Percentiles rank a stretch among this genome's conserved stretches.
Conservation (phyloP, 2,329 filamentous ascomycete species). For the Aspergillus chevalieri region DNA sequence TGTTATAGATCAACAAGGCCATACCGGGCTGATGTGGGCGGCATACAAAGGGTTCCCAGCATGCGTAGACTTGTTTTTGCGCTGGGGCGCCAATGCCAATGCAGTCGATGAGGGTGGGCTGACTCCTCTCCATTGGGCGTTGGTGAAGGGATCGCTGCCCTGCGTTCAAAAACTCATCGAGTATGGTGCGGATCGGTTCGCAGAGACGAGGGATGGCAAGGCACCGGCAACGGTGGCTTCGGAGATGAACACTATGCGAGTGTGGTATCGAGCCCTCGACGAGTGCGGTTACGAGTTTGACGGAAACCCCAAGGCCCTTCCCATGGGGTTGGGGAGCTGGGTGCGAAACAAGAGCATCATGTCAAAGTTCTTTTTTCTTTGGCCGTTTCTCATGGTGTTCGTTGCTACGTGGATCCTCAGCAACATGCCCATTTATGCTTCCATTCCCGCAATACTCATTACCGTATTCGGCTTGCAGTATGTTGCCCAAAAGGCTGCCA, state of each 20-base stretch:
- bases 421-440: conserved; percentile 65
- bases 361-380: conserved; percentile 81
- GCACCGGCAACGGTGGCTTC: conserved; percentile 77
- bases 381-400: conserved; percentile 74
- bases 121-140: conserved; percentile 90
- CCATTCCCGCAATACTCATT: conserved; percentile 64
- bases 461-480: conserved; percentile 65
- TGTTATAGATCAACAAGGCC: conserved; percentile 78
- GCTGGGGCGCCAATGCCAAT: conserved; percentile 93
- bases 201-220: conserved; percentile 82
- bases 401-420: conserved; percentile 65
- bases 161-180: conserved; percentile 93
- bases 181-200: conserved; percentile 90
- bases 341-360: conserved; percentile 72
- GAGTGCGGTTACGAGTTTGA: conserved; percentile 80
- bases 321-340: conserved; percentile 68
- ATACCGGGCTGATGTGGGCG: conserved; percentile 97
- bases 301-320: conserved; percentile 62
- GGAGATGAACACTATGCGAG: conserved; percentile 78
- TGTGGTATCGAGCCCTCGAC: conserved; percentile 75
- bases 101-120: conserved; percentile 87
- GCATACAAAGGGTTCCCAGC: conserved; percentile 94
- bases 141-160: conserved; percentile 84
- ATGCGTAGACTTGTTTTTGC: conserved; percentile 84
- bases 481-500: conserved; percentile 68